Base-by-base conservation (phyloP, 192 early-diverging fungal species). In the Podila minutissima region DNA sequence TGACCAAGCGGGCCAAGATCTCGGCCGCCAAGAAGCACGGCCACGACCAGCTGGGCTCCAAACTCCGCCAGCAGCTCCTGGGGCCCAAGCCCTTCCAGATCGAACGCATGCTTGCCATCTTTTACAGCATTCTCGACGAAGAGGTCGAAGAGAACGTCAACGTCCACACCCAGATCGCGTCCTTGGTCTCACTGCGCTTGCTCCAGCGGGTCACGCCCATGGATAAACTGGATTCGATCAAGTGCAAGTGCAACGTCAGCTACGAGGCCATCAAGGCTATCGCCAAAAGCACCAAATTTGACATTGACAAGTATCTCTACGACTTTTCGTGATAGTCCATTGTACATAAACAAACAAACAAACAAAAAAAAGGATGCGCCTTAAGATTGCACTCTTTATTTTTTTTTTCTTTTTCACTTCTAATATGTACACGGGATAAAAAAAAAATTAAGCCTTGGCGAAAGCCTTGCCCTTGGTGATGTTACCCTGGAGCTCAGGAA, bases 31-130 rank as follows among this genome's bases (percentile, higher is more conserved):
- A 75, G 51, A 82, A 62, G 32, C 81, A 82, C 51, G 66, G 76
- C 1, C 66, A 72, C n/a, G 76, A 79, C 29, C 32, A 67, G 0
- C 17, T 72, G 35, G 76, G 76, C 7, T 79, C 76, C 22, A 79
- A 86, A 71, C 85, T 90, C 38, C 86, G 96, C 19, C 96, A 95
- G 75, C 96, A 97, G 69, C 85, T 98, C 3, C 76, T 96, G 12
- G 98, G 98, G 0, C 97, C 98, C 2, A 96, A 94, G 73, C 73
- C 92, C 8, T 99, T 99, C 86, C 93, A 93, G 0, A 85, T 99
- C n/a, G 97, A 99, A 71, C 90, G 98, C 28, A 93, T 99, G 94
- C 78, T 97, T 73, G 98, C 98, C 51, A 98, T 99, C 58, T 98
- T 98, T 83, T 96, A 97, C 81, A 94, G 91, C 71, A 93, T 96